A percentile compares a stretch with the other conserved stretches of the same genome.
Conservation (phyloP, 257 asterid genomes). For the Penstemon barbatus region DNA sequence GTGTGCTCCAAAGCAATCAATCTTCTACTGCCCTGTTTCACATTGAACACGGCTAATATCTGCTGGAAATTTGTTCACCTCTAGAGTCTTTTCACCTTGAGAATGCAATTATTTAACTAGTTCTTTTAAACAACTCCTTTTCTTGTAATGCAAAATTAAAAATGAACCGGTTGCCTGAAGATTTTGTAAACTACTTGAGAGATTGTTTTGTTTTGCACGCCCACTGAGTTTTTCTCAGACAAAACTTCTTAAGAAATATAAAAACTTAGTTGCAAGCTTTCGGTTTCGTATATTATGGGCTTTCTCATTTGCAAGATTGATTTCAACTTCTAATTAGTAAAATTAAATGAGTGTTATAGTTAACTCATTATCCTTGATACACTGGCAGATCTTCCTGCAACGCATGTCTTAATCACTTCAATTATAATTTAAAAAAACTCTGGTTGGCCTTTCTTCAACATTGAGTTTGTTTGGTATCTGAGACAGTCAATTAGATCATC, state of each 20-base stretch:
- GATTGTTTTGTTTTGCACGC: no score
- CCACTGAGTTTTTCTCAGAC: no score
- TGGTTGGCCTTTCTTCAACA: background rate
- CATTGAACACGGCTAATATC: background rate
- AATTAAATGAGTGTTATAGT: background rate
- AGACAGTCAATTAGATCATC: background rate
- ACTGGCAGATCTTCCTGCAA: background rate
- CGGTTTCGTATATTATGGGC: no score
- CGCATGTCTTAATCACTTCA: background rate
- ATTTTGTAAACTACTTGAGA: no score
- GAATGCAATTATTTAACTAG: background rate
- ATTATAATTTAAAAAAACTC: conserved; percentile 10
- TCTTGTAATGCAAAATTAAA: no score
- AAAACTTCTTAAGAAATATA: no score
- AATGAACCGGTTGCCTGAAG: no score
- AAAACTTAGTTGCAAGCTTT: no score
- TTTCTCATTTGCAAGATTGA: background rate
- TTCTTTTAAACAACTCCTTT: background rate
- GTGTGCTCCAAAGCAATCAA: no score
- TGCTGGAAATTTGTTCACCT: background rate
- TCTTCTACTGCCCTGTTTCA: background rate
- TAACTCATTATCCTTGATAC: conserved; percentile 4
- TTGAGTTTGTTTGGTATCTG: conserved; percentile 11
- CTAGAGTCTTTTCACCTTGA: background rate
- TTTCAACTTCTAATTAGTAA: conserved; percentile 1